Evolutionary conservation across 2,329 filamentous ascomycete genomes (phyloP).

Genomic region (Colletotrichum cuscutae): DNA sequence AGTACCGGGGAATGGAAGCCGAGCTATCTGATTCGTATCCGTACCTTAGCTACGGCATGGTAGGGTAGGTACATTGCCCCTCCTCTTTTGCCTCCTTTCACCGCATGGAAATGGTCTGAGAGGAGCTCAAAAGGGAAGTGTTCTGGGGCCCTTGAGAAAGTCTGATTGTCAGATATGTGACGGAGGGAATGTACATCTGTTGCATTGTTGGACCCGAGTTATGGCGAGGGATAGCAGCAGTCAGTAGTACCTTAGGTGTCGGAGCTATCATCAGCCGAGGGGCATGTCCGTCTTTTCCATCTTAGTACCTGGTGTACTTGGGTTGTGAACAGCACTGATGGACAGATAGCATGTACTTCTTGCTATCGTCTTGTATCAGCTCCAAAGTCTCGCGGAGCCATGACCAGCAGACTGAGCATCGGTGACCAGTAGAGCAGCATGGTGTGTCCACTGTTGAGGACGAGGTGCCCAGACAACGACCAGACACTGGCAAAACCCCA

Average conservation of each 20-base stretch:
- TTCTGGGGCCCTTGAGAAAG: neutral
- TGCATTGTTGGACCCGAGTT: neutral
- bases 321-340: no score
- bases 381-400: slow-evolving; percentile 20
- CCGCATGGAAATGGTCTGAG: neutral
- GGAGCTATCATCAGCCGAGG: neutral
- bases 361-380: neutral
- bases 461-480: neutral
- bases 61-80: neutral
- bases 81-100: neutral
- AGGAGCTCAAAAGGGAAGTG: neutral
- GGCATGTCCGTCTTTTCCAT: no score
- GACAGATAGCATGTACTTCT: neutral
- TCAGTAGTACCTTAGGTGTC: neutral
- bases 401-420: neutral
- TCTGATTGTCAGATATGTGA: neutral
- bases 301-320: no score
- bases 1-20: neutral
- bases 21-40: neutral
- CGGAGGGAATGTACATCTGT: neutral
- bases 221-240: neutral
- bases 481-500: slow-evolving; percentile 17
- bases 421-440: no score
- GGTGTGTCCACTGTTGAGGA: neutral
- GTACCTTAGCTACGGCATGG: neutral